Conservation (phyloP, 2,329 filamentous ascomycete genomes). For the Talaromyces sp. region DNA sequence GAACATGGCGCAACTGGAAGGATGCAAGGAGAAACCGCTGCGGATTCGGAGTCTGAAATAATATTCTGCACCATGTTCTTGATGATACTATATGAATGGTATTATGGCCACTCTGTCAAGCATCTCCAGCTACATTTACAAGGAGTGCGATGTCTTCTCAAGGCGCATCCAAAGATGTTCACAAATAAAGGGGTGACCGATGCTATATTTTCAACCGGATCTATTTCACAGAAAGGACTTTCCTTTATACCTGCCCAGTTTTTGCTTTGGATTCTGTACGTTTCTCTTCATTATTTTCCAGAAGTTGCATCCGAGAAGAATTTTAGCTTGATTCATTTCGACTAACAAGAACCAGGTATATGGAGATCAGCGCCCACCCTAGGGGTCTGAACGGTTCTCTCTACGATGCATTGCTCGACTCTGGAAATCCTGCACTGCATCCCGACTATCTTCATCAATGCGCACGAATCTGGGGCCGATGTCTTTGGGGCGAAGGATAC, state of each 20-base stretch:
- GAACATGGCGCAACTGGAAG: conserved; percentile 3
- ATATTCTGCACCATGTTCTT: conserved; percentile 32
- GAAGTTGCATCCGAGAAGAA: background rate
- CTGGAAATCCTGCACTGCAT: conserved; percentile 24
- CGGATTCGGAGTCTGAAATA: conserved; percentile 24
- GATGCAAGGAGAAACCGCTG: conserved; percentile 20
- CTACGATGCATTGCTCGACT: conserved; percentile 27
- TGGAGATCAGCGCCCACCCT: conserved; percentile 1
- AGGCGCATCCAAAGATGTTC: conserved; percentile 29
- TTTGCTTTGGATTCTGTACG: conserved; percentile 30
- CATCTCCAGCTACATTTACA: conserved; percentile 31
- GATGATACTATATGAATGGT: conserved; percentile 31
- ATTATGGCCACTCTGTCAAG: conserved; percentile 28
- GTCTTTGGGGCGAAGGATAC: conserved; percentile 31
- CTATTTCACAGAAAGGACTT: conserved; percentile 13
- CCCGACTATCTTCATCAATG: conserved; percentile 29
- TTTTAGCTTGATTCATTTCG: background rate
- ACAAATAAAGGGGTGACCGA: conserved; percentile 23
- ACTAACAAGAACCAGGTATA: background rate
- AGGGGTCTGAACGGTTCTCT: conserved; percentile 15
- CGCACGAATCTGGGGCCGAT: conserved; percentile 29
- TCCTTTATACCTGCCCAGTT: conserved; percentile 33
- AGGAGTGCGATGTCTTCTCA: conserved; percentile 29
- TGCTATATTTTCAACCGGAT: conserved; percentile 19
- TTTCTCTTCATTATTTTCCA: background rate